These are phyloP conservation scores for Bruguiera hainesii DNA, from an alignment of 441 rosid genomes.

Conservation along the genomic window DNA sequence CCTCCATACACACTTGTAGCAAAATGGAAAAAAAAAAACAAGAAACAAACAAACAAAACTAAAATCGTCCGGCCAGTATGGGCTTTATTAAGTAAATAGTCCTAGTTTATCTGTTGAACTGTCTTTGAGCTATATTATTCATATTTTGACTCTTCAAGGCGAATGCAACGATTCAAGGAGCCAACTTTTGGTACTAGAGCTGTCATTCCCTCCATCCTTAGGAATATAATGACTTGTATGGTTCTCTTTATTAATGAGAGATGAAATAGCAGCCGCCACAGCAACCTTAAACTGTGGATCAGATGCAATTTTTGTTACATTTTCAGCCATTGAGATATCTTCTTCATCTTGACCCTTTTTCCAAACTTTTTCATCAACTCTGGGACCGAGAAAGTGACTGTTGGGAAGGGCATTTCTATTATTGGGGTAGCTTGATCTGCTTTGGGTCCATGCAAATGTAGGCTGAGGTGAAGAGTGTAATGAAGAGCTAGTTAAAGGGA, in stretches of 20 bases:
- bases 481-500: slow-evolving; percentile 20
- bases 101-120: too few relatives aligned
- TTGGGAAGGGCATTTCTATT: background rate
- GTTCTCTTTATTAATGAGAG: slow-evolving; percentile 39
- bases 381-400: slow-evolving; percentile 1
- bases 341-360: slow-evolving; percentile 5
- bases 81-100: too few relatives aligned
- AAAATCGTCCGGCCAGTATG: too few relatives aligned
- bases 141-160: too few relatives aligned
- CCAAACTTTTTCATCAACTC: slow-evolving; percentile 1
- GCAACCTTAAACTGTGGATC: slow-evolving; percentile 61
- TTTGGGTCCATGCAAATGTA: slow-evolving; percentile 26
- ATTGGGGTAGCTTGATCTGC: slow-evolving; percentile 11
- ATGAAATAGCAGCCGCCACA: slow-evolving; percentile 53
- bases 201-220: background rate
- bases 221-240: background rate
- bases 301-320: slow-evolving; percentile 35
- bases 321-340: slow-evolving; percentile 19
- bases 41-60: too few relatives aligned
- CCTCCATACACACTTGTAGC: too few relatives aligned
- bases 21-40: too few relatives aligned
- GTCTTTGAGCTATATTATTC: too few relatives aligned
- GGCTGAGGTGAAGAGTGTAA: slow-evolving; percentile 14
- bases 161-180: too few relatives aligned
- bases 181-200: background rate